These are phyloP conservation scores for Fusarium nematophilum DNA, from an alignment of 2,329 filamentous ascomycete genomes.

Conservation along the genomic window DNA sequence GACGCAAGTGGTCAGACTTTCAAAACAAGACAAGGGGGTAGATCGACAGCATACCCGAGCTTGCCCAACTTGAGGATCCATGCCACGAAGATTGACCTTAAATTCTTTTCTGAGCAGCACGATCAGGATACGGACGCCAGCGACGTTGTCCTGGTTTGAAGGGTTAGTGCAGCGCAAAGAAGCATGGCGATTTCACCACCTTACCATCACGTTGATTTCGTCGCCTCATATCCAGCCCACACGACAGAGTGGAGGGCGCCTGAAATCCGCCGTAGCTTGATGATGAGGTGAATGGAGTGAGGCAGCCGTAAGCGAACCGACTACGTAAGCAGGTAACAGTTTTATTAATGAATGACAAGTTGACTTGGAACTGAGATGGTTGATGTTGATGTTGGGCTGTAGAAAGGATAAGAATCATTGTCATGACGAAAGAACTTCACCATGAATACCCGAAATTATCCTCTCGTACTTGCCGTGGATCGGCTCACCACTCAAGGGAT, in stretches of 20 bases:
- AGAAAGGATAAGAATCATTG: background rate
- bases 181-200: background rate
- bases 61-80: background rate
- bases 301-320: background rate
- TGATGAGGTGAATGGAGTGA: background rate
- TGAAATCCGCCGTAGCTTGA: background rate
- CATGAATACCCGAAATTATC: background rate
- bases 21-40: background rate
- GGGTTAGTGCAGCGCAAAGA: background rate
- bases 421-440: too few relatives aligned
- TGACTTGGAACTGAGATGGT: constrained; percentile 10
- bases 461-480: too few relatives aligned
- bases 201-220: background rate
- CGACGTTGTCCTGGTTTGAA: background rate
- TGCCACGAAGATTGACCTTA: background rate
- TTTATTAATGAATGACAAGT: constrained; percentile 10
- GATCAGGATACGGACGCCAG: background rate
- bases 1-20: background rate
- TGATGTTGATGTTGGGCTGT: background rate
- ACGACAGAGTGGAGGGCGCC: too few relatives aligned
- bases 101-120: background rate
- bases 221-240: background rate
- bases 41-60: constrained; percentile 7
- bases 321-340: constrained; percentile 1
- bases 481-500: too few relatives aligned